Base-by-base conservation (phyloP, 169 alveolate genomes). In the Plasmodium sp. region DNA sequence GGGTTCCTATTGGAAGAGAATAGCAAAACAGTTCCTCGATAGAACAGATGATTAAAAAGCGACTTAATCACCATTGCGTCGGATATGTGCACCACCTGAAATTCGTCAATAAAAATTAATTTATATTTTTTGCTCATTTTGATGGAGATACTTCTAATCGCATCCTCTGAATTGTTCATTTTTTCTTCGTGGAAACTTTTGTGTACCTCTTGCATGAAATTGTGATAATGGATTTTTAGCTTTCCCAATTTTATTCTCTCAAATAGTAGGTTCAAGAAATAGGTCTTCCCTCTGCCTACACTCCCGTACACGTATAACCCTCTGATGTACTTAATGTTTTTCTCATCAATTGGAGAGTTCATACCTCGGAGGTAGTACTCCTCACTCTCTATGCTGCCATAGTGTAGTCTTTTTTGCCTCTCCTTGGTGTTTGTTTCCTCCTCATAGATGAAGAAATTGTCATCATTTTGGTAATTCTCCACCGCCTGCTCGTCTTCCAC, bases 221-320 rank as follows among this genome's bases (percentile, higher is more conserved):
- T 96, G 72, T 96, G 97, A 72, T 95, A 96, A 74, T 96, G 97
- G 48, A 96, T 92, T 39, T 96, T 95, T 81, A 91, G 80, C 77
- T 96, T 96, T 5, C 90, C 39, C 16, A 88, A 51, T 48, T 83
- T 62, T 18, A 95, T 81, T 36, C 94, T 83, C 34, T 95, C 94
- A 77, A 95, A 96, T 83, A 96, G 83, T 41, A 83, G 62, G 84
- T 96, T 96, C 96, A 96, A 94, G 74, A 96, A 84, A 94, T 94
- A 86, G n/a, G 97, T 96, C 77, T 96, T 96, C n/a, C 97, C 97
- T 84, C 96, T 96, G 36, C 97, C 97, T 36, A 96, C 97, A 41
- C 97, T 96, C 16, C 97, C 97, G 71, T 96, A 92, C 22, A 96
- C 95, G 72, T 96, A 96, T 33, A 92, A 27, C 2, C 95, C 95